Base-by-base conservation (phyloP, 129 eudicot species). In the Cynara cardunculus region DNA sequence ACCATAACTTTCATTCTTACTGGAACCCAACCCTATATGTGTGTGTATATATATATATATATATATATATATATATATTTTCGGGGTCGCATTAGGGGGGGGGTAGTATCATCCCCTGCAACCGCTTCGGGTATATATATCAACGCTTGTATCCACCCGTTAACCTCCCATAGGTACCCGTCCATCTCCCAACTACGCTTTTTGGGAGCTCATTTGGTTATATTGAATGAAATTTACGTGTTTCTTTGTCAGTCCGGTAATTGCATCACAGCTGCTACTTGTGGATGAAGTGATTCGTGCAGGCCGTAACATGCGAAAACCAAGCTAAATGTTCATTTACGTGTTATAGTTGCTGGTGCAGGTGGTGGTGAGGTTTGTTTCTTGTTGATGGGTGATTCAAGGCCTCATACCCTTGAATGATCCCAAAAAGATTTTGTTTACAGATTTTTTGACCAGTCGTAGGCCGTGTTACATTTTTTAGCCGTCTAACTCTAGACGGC, bases 271-370 rank as follows among this genome's bases (percentile, higher is more conserved):
- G 85, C 85, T 95, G 88, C 86, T 95, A 61, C 92, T 95, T 5
- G 99, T 95, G 74, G 99, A 95, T 87, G 99, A 95, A 89, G 97
- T 95, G 59, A 95, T 95, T 56, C 97, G 99, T 82, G 97, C 97
- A 66, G 99, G 99, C 27, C 97, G 97, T 65, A 95, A 95, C 88
- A 94, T 94, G 98, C 85, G 98, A 80, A 94, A 94, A 79, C 98
- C 97, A 27, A 90, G 46, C 62, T 91, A 91, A 71, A 25, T 62
- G 14, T 41, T 72, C 22, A 30, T 62, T 70, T 72, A 11, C 13
- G 72, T 11, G 35, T 69, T 69, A 16, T 13, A n/a, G 25, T 69
- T 53, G 24, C 8, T 53, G 73, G 14, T 67, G 26, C 72, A 67
- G 72, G 25, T 7, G n/a, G n/a, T n/a, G 71, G 27, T 30, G 79